These are phyloP conservation scores for Fagopyrum esculentum DNA, from an alignment of 148 eudicot species.

Conservation along the genomic window DNA sequence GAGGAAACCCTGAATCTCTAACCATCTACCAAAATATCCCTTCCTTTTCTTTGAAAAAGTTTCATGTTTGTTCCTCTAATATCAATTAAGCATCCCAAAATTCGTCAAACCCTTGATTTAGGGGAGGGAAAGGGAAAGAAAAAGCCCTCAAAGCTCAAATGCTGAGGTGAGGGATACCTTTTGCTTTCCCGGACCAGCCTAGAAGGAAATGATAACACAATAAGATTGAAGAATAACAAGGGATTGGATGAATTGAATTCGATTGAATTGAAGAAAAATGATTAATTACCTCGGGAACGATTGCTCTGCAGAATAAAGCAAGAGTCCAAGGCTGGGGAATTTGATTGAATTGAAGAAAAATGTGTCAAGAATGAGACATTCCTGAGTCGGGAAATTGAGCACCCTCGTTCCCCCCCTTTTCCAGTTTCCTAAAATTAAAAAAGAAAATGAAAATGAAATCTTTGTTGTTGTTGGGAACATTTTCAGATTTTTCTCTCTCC, in stretches of 20 bases:
- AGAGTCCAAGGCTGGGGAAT: conserved; percentile 59
- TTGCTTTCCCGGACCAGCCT: conserved; percentile 56
- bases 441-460: not conserved
- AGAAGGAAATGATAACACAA: conserved; percentile 12
- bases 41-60: conserved; percentile 15
- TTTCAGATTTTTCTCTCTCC: conserved; percentile 12
- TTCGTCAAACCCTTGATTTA: conserved; percentile 14
- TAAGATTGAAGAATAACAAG: not conserved
- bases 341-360: conserved; percentile 27
- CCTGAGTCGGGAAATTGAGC: conserved; percentile 26
- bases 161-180: conserved; percentile 18
- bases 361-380: conserved; percentile 24
- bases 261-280: not conserved
- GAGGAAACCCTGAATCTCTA: conserved; percentile 1
- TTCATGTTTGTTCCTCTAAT: conserved; percentile 15
- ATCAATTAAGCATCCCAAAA: not conserved
- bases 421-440: conserved; percentile 4
- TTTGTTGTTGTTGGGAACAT: not conserved
- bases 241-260: not conserved
- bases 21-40: not conserved
- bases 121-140: conserved; percentile 30
- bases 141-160: conserved; percentile 19
- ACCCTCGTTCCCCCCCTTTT: conserved; percentile 16
- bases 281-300: conserved; percentile 48
- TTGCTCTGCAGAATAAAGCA: conserved; percentile 37